phyloP scores from a whole-genome alignment of 805 yeast species.

The Metschnikowia borealis region DNA sequence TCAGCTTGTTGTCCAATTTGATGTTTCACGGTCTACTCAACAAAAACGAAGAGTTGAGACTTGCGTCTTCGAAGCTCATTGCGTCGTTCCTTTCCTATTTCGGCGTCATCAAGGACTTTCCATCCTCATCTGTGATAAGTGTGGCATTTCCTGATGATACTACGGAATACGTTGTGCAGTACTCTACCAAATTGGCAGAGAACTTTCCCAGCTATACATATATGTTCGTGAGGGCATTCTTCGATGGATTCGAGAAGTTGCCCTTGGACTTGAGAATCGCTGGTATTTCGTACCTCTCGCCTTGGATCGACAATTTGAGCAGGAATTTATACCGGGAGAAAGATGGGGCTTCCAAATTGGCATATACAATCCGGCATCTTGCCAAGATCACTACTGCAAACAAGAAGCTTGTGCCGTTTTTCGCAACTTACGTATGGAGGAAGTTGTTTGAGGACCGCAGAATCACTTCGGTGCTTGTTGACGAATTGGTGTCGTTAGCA shows the following conservation, averaged over 20 bases:
- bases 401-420: conserved; percentile 43
- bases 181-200: conserved; percentile 55
- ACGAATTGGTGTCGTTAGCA: conserved; percentile 70
- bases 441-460: conserved; percentile 58
- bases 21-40: conserved; percentile 67
- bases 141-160: conserved; percentile 67
- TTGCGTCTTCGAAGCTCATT: conserved; percentile 59
- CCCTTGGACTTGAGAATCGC: conserved; percentile 33
- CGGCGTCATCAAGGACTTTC: conserved; percentile 47
- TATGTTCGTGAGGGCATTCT: conserved; percentile 53
- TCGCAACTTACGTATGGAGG: conserved; percentile 51
- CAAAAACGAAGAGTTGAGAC: conserved; percentile 53
- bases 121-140: conserved; percentile 45
- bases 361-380: conserved; percentile 58
- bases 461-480: conserved; percentile 55
- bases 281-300: conserved; percentile 52
- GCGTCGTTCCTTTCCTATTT: conserved; percentile 60
- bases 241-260: conserved; percentile 39
- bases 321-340: conserved; percentile 55
- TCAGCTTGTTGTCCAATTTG: conserved; percentile 61
- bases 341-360: conserved; percentile 57
- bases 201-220: conserved; percentile 57
- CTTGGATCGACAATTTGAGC: conserved; percentile 72
- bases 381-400: conserved; percentile 54
- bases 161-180: conserved; percentile 52